Base-by-base conservation (phyloP, 2,329 filamentous ascomycete genomes). In the Trichoderma citrinoviride region DNA sequence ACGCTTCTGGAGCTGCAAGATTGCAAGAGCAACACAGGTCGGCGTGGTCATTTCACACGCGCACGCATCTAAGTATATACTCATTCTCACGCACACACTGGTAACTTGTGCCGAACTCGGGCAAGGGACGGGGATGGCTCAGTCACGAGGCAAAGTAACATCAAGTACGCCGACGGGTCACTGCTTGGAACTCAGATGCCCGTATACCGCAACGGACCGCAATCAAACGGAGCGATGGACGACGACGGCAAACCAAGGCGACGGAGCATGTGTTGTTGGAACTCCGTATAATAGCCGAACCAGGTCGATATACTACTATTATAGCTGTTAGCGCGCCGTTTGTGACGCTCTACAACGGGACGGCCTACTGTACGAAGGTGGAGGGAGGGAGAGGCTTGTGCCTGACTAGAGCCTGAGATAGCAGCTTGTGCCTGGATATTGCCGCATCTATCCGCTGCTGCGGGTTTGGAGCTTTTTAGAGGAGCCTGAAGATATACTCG, bases 301-400 rank as follows among this genome's bases (percentile, higher is more conserved):
- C 52, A 56, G 29, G 52, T 23, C 56, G 57, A 29, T 43, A 23
- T 17, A 33, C 19, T n/a, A n/a, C n/a, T n/a, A n/a, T n/a, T n/a
- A n/a, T n/a, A n/a, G n/a, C 23, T 33, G 25, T 43, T 52, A 61
- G 57, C 57, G 57, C 57, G n/a, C 33, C 15, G 27, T 49, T 50
- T 15, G 3, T 50, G 37, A 29, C 25, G 21, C 53, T 56, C 53
- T 21, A 56, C 27, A 27, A 27, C 19, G 17, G 53, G 23, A 56
- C 37, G 15, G 15, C 12, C 21, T 15, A n/a, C 25, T 10, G 23
- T 7, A 54, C n/a, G 29, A 33, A 33, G 8, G 33, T 37, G 33
- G 33, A 37, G 33, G 33, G 10, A 12, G 10, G 10, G 10, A 1
- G 12, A n/a, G 6, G 14, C n/a, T 40, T n/a, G 56, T 60, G 25